A percentile compares a stretch with the other conserved stretches of the same genome.
Conservation (phyloP, 306 rosid genomes). For the Medicago lupulina region DNA sequence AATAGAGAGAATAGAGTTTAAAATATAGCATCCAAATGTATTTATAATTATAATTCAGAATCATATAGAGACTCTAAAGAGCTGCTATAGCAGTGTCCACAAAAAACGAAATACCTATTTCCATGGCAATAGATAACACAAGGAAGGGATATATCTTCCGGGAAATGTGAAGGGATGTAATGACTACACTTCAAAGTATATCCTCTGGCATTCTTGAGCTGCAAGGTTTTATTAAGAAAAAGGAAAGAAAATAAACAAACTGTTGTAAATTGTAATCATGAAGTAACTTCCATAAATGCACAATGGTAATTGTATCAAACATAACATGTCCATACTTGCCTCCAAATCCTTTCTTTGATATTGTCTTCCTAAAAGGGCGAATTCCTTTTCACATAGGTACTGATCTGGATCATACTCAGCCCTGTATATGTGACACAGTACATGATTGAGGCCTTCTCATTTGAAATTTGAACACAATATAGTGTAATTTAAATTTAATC, state of each 20-base stretch:
- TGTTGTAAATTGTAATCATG: slow-evolving; percentile 27
- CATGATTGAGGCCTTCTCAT: not conserved
- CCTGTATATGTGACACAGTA: slow-evolving; percentile 58
- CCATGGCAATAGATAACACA: slow-evolving; percentile 99
- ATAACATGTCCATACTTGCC: slow-evolving; percentile 86
- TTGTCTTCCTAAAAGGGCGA: slow-evolving; percentile 80
- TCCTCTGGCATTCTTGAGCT: slow-evolving; percentile 90
- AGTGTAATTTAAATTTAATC: not conserved
- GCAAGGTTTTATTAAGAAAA: slow-evolving; percentile 45
- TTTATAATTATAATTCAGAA: slow-evolving; percentile 25
- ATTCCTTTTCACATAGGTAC: slow-evolving; percentile 92
- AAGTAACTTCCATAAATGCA: slow-evolving; percentile 34
- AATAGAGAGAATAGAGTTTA: slow-evolving; percentile 14
- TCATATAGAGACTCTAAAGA: not conserved
- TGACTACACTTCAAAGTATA: slow-evolving; percentile 85
- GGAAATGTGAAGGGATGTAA: slow-evolving; percentile 81
- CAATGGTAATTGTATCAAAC: slow-evolving; percentile 11
- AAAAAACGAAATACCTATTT: slow-evolving; percentile 68
- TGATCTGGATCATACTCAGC: slow-evolving; percentile 94
- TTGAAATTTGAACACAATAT: not conserved
- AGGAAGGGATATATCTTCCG: slow-evolving; percentile 81
- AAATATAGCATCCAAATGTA: slow-evolving; percentile 20
- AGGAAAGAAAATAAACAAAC: slow-evolving; percentile 39
- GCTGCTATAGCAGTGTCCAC: slow-evolving; percentile 6
- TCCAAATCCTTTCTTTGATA: slow-evolving; percentile 93